Base-by-base conservation (phyloP, 768 basidiomycete species). In the Suillus weaverae region DNA sequence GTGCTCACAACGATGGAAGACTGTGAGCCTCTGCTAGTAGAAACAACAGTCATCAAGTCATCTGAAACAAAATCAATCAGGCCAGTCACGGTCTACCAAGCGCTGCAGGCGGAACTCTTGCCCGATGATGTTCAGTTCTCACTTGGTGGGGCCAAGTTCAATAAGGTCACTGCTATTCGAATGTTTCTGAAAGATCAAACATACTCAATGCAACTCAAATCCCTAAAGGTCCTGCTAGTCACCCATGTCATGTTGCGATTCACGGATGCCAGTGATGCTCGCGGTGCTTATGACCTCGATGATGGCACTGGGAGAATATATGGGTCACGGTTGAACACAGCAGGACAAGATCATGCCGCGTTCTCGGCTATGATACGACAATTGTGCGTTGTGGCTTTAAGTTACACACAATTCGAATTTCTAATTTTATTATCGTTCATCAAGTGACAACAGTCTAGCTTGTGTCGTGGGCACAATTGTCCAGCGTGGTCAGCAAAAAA, bases 61-160 rank as follows among this genome's bases (percentile, higher is more conserved):
- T 67, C 53, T 22, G 44, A 60, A 16, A 44, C 64, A 35, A 53
- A 64, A 20, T 39, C 59, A 0, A 70, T 81, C 26, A 78, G 84
- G 44, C 86, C 89, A 1, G 78, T 85, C 3, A 89, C 86, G 8
- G 79, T 89, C 36, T 80, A 79, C 35, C 89, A 89, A 69, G 64
- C 88, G 20, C 68, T 78, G 35, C 68, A 74, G n/a, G 85, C 86
- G 5, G 66, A 70, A n/a, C 75, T 76, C 66, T 68, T 76, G 5
- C 78, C 83, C 62, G 70, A 76, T 1, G 80, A 80, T 46, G 78
- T 79, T 0, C 79, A 81, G 43, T 83, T 84, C 70, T 70, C 71
- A 9, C 80, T 87, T 46, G 86, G 85, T 63, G 81, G 78, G 5
- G 73, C 71, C 22, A 77, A 81, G 36, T 71, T 81, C 33, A 69